A percentile compares a stretch with the other conserved stretches of the same genome.
These are phyloP conservation scores for Cornus kousa DNA, from an alignment of 148 eudicot species.

Conservation along the genomic window DNA sequence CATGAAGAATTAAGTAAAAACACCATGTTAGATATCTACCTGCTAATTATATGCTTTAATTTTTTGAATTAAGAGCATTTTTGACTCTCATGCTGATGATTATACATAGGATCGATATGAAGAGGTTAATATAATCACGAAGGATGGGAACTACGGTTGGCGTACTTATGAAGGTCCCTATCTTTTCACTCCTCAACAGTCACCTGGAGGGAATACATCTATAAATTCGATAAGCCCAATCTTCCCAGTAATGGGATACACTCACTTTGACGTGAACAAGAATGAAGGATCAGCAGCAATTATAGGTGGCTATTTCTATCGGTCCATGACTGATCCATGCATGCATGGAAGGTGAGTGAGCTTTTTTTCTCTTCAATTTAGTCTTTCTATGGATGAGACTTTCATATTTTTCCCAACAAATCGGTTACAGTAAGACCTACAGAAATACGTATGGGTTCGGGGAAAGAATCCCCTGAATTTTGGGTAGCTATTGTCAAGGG, in stretches of 20 bases:
- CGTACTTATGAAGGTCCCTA: conserved; percentile 61
- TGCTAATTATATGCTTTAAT: neutral
- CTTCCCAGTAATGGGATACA: conserved; percentile 85
- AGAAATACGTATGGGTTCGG: too few species aligned
- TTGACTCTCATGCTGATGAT: neutral
- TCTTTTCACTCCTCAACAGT: conserved; percentile 39
- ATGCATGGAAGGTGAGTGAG: conserved; percentile 69
- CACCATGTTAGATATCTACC: neutral
- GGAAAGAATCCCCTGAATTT: too few species aligned
- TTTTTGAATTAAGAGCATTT: too few species aligned
- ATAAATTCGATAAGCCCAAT: conserved; percentile 45
- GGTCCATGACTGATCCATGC: conserved; percentile 79
- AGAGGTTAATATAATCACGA: conserved; percentile 74
- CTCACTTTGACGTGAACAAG: conserved; percentile 58
- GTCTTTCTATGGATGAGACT: neutral
- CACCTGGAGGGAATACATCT: conserved; percentile 79
- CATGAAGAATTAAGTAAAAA: neutral
- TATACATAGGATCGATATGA: conserved; percentile 51
- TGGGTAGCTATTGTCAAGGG: too few species aligned
- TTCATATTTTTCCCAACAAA: neutral
- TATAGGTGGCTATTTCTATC: conserved; percentile 79
- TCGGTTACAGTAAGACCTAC: too few species aligned
- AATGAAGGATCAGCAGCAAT: conserved; percentile 76
- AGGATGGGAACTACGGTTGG: conserved; percentile 87
- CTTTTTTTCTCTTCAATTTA: neutral